Conservation (phyloP, 306 rosid species). For the Prunus mume region DNA sequence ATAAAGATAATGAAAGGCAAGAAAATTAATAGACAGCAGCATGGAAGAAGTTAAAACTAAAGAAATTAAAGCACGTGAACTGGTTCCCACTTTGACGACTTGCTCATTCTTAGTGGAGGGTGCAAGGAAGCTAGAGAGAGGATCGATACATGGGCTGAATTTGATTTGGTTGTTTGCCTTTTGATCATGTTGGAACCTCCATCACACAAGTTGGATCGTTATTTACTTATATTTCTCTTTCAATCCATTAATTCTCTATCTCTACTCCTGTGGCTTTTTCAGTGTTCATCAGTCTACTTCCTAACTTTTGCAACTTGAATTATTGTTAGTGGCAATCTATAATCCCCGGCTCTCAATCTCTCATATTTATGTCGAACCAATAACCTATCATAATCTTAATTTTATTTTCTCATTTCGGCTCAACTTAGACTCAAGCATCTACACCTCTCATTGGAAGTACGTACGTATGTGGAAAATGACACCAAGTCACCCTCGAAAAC, state of each 20-base stretch:
- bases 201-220: slow-evolving; percentile 9
- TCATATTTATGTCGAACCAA: not conserved
- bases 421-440: not conserved
- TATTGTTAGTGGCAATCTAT: not conserved
- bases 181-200: not conserved
- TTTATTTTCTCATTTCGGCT: not conserved
- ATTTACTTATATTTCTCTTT: not conserved
- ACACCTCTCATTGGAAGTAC: not conserved
- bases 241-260: not conserved
- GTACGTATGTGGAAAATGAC: slow-evolving; percentile 1
- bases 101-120: slow-evolving; percentile 8
- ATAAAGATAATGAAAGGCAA: not conserved
- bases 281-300: not conserved
- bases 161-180: not conserved
- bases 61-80: not conserved
- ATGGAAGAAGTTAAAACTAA: too few relatives aligned
- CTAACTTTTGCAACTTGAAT: not conserved
- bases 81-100: not conserved
- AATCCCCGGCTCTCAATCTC: not conserved
- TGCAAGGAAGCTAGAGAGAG: not conserved
- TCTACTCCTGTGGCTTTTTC: not conserved
- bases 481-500: not conserved
- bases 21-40: too few relatives aligned
- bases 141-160: not conserved
- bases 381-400: not conserved